Percentiles rank a stretch among this genome's conserved stretches.
Conservation (phyloP, 1,284 basidiomycete genomes). For the Cerrena zonata region DNA sequence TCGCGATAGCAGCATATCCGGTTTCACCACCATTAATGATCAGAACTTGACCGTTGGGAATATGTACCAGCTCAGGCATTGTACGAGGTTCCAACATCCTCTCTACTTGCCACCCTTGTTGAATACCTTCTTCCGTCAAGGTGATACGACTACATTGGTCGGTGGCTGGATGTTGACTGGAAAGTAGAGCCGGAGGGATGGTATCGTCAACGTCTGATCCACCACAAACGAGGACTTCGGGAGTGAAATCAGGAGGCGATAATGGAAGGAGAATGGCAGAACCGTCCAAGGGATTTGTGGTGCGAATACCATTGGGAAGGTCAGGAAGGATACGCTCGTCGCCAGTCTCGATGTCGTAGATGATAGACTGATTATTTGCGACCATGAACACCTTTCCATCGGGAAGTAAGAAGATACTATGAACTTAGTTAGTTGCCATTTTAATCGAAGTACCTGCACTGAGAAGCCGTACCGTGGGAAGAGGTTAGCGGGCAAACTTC, state of each 20-base stretch:
- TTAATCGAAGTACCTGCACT: background rate
- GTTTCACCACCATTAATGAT: slow-evolving; percentile 44
- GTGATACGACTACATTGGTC: slow-evolving; percentile 37
- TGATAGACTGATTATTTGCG: slow-evolving; percentile 42
- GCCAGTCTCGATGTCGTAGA: too few relatives aligned
- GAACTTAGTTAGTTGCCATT: slow-evolving; percentile 7
- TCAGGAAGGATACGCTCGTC: slow-evolving; percentile 31
- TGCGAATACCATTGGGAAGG: slow-evolving; percentile 41
- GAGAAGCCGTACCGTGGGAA: slow-evolving; percentile 19
- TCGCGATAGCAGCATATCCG: slow-evolving; percentile 45
- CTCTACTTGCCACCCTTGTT: slow-evolving; percentile 28
- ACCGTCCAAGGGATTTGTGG: slow-evolving; percentile 38
- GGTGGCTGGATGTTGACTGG: slow-evolving; percentile 33
- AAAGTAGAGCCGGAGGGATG: slow-evolving; percentile 23
- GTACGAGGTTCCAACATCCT: slow-evolving; percentile 29
- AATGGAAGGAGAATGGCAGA: slow-evolving; percentile 50
- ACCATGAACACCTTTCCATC: slow-evolving; percentile 41
- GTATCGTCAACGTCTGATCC: slow-evolving; percentile 21
- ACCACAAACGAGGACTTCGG: slow-evolving; percentile 48
- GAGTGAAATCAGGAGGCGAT: slow-evolving; percentile 38
- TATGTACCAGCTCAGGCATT: slow-evolving; percentile 46
- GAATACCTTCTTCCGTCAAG: slow-evolving; percentile 33
- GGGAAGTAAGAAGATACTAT: slow-evolving; percentile 20
- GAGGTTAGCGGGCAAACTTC: slow-evolving; percentile 21
- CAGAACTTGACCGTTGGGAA: slow-evolving; percentile 53